These are phyloP conservation scores for Fusarium verrucosum DNA, from an alignment of 2,329 filamentous ascomycete genomes.

Conservation along the genomic window DNA sequence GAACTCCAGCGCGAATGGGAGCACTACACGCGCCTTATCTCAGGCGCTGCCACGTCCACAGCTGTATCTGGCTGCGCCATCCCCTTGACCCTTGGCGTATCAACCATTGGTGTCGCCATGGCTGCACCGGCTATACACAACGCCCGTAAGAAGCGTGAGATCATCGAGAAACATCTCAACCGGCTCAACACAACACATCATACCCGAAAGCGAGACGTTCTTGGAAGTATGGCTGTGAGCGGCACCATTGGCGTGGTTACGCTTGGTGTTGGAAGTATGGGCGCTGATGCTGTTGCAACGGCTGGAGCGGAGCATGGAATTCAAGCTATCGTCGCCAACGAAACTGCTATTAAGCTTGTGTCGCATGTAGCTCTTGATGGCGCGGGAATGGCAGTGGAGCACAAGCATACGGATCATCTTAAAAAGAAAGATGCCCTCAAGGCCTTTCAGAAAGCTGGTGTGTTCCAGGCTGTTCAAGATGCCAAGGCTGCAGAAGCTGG, in stretches of 20 bases:
- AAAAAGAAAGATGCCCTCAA: slow-evolving; percentile 50
- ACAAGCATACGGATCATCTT: slow-evolving; percentile 48
- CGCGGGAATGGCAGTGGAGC: slow-evolving; percentile 49
- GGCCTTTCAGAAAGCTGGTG: slow-evolving; percentile 46
- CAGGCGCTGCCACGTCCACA: slow-evolving; percentile 53
- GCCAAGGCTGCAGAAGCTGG: slow-evolving; percentile 44
- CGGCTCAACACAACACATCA: slow-evolving; percentile 48
- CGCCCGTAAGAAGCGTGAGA: slow-evolving; percentile 54
- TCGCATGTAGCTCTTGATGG: slow-evolving; percentile 51
- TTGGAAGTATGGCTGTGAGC: slow-evolving; percentile 52
- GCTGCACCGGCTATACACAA: slow-evolving; percentile 54
- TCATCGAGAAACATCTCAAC: slow-evolving; percentile 52
- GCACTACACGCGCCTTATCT: slow-evolving; percentile 54
- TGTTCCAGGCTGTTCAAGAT: slow-evolving; percentile 46
- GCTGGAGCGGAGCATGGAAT: slow-evolving; percentile 50
- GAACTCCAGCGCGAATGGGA: slow-evolving; percentile 55
- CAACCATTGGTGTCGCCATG: slow-evolving; percentile 51
- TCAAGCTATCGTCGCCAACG: slow-evolving; percentile 43
- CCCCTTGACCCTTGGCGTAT: slow-evolving; percentile 52
- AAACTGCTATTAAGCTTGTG: slow-evolving; percentile 49
- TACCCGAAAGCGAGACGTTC: slow-evolving; percentile 53
- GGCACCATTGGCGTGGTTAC: slow-evolving; percentile 51
- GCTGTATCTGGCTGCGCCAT: slow-evolving; percentile 52
- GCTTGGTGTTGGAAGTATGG: slow-evolving; percentile 49
- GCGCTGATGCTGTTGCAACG: slow-evolving; percentile 49